Evolutionary conservation across 73 alveolate species (phyloP).

Genomic region (Strombidium stylifer): DNA sequence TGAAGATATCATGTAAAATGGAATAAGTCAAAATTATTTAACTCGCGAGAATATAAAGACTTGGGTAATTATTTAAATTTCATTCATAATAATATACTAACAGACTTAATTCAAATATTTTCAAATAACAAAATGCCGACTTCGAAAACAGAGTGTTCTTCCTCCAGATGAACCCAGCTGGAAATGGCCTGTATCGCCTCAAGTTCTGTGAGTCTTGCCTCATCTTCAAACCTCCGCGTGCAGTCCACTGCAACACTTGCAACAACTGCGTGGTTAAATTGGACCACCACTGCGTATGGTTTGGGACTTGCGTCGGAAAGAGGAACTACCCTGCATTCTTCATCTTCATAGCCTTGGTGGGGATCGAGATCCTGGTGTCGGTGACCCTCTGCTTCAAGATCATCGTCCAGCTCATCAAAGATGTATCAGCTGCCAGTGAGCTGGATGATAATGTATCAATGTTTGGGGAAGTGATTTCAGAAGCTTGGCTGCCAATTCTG

Average conservation of each 20-base stretch:
- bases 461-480: background rate
- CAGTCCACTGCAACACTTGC: conserved; percentile 89
- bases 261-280: conserved; percentile 86
- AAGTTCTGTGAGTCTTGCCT: conserved; percentile 83
- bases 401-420: background rate
- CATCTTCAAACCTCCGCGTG: conserved; percentile 84
- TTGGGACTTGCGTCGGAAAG: conserved; percentile 90
- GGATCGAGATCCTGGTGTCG: conserved; percentile 3
- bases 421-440: background rate
- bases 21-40: too few species aligned
- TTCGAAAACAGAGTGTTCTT: background rate
- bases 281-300: conserved; percentile 93
- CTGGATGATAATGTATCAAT: background rate
- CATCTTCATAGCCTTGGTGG: too few species aligned
- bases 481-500: background rate
- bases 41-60: too few species aligned
- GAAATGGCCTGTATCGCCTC: background rate
- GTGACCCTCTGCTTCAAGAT: background rate
- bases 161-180: background rate
- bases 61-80: too few species aligned
- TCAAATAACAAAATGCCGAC: too few species aligned
- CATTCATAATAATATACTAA: too few species aligned
- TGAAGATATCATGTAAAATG: too few species aligned
- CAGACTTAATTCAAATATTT: too few species aligned
- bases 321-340: conserved; percentile 72